phyloP scores from a whole-genome alignment of 2,329 filamentous ascomycete genomes.

The Hirsutella thompsonii region DNA sequence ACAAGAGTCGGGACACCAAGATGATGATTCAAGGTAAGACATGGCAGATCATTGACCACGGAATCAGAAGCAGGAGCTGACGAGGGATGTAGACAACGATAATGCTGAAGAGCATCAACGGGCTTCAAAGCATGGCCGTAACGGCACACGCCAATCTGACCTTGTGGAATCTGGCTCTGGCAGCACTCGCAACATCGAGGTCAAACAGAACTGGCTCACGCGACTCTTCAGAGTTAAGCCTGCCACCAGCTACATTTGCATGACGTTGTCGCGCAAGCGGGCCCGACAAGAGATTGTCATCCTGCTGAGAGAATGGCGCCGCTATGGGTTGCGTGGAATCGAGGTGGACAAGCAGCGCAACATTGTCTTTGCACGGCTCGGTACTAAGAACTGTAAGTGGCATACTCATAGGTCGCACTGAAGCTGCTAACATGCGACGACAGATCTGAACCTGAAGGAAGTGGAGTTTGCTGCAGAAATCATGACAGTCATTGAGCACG shows the following conservation, averaged over 20 bases:
- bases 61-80: slow-evolving; percentile 3
- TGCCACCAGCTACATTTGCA: slow-evolving; percentile 60
- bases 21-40: slow-evolving; percentile 31
- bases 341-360: slow-evolving; percentile 67
- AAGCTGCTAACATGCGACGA: slow-evolving; percentile 8
- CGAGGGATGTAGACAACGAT: not conserved
- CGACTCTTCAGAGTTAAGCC: slow-evolving; percentile 85
- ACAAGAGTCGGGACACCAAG: slow-evolving; percentile 27
- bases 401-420: not conserved
- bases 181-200: slow-evolving; percentile 42
- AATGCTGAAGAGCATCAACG: not conserved
- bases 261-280: slow-evolving; percentile 53
- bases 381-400: slow-evolving; percentile 61
- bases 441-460: slow-evolving; percentile 70
- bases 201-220: slow-evolving; percentile 76
- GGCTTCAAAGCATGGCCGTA: not conserved
- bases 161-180: slow-evolving; percentile 23
- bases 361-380: slow-evolving; percentile 67
- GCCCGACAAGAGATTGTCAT: slow-evolving; percentile 66
- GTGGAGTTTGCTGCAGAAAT: slow-evolving; percentile 82
- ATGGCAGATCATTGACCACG: too few species aligned
- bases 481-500: slow-evolving; percentile 80
- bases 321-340: slow-evolving; percentile 70
- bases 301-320: slow-evolving; percentile 67
- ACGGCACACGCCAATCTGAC: slow-evolving; percentile 9